Base-by-base conservation (phyloP, 805 yeast genomes). In the Lipomyces yamanashiensis region DNA sequence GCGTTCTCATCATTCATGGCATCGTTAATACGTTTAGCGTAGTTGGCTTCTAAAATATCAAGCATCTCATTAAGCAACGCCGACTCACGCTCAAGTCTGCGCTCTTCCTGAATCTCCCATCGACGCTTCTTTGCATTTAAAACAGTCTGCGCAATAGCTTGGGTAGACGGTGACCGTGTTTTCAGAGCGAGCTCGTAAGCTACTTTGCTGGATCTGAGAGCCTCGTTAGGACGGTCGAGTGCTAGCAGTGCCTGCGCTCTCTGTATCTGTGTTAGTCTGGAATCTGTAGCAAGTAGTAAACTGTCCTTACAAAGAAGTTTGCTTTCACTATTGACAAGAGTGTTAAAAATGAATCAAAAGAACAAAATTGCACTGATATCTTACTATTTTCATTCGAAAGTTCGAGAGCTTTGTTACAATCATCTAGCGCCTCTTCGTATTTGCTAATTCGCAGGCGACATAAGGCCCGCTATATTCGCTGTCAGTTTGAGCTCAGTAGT, bases 151-250 rank as follows among this genome's bases (percentile, higher is more conserved):
- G 69, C 54, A 28, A 73, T 72, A 17, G 67, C 59, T 10, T 69
- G 62, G 7, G 72, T 60, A 2, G 77, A 74, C 4, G 75, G 71
- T 7, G 76, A 72, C 15, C 64, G 61, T 23, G 64, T 51, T 33
- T 51, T 48, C 48, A 75, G 51, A 1, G 77, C 74, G 28, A 70
- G 45, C 3, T 67, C 69, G 58, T 75, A 74, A 1, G 76, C 77
- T n/a, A 55, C 63, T 37, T 58, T 59, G 51, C 72, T 55, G 37
- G 73, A 67, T 6, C 60, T 53, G 37, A 71, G 67, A 1, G 76
- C 75, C 53, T 68, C 69, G 33, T 63, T 67, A 1, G 75, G 71
- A n/a, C 74, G 61, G 19, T 62, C 70, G n/a, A 72, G 63, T 21
- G 66, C 72, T 9, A 65, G 56, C 49, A 71, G 65, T 1, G 73